These are phyloP conservation scores for Backusella psychrophila DNA, from an alignment of 192 early-diverging fungal species.

Conservation along the genomic window DNA sequence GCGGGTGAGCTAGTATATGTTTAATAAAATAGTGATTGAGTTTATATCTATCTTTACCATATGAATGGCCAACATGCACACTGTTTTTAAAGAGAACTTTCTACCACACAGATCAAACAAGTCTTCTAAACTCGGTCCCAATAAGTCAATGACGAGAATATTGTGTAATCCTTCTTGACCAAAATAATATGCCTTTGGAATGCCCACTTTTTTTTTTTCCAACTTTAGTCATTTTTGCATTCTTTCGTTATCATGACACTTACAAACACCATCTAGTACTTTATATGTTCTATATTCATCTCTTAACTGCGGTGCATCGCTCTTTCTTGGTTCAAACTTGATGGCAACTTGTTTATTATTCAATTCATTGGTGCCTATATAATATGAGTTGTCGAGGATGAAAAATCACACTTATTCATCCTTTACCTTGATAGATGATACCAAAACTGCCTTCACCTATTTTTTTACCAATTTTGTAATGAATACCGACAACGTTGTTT, in stretches of 20 bases:
- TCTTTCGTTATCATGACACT: background rate
- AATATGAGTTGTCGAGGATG: background rate
- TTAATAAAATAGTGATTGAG: too few species aligned
- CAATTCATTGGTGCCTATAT: constrained; percentile 68
- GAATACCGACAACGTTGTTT: constrained; percentile 86
- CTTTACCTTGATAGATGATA: constrained; percentile 94
- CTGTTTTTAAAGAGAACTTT: constrained; percentile 90
- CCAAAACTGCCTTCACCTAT: constrained; percentile 99
- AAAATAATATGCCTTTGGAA: constrained; percentile 94
- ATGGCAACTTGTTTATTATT: constrained; percentile 93
- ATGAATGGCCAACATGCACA: constrained; percentile 91
- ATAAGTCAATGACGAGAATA: constrained; percentile 89
- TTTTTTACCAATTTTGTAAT: constrained; percentile 92
- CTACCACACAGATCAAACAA: constrained; percentile 93
- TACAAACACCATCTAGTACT: constrained; percentile 71
- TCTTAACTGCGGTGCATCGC: constrained; percentile 92
- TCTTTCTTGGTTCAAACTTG: constrained; percentile 96
- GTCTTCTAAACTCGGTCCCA: constrained; percentile 92
- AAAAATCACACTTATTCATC: background rate
- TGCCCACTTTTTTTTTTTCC: constrained; percentile 54
- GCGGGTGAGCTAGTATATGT: constrained; percentile 49
- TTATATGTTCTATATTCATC: constrained; percentile 97
- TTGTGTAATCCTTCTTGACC: constrained; percentile 95
- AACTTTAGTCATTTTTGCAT: background rate
- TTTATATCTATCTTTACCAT: constrained; percentile 56